Evolutionary conservation across 306 rosid species (phyloP), one percentile per base, ranked within the genome.

Genomic region (Cicer bijugum): DNA sequence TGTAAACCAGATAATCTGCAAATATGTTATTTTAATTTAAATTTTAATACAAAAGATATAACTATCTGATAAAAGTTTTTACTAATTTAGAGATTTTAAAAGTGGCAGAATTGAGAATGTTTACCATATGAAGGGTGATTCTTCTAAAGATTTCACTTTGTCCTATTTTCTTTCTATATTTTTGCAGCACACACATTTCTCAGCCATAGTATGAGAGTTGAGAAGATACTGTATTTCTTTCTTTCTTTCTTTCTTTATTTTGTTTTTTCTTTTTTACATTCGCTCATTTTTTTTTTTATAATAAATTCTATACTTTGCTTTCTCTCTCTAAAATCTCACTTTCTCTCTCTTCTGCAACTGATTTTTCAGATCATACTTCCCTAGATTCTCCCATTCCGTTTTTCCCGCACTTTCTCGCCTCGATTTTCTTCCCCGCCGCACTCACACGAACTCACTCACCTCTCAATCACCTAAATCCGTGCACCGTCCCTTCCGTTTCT

Each of bases 351-450:
- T 75, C 92, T 88, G 89, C 89, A 83, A 84, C 89, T 81, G 83
- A 81, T 72, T 70, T 57, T 81, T 46, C 88, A 83, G 93, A 93
- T 89, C 96, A 85, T 80, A 80, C 71, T 84, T 84, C 71, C 80
- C 81, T 85, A 73, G 81, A 80, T 77, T 85, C 85, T 84, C 87
- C 84, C 87, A 79, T 84, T 81, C 67, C 57, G 38, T 40, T 81
- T 75, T 75, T 77, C 83, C 82, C 81, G 87, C 89, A 86, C 87
- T 92, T 80, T 79, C 84, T 79, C 59, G 28, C 82, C 75, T 72
- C 15, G 86, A 78, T 79, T 86, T 59, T 80, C 83, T 67, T 78
- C 72, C 63, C 81, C 57, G 81, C 81, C 65, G 64, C 81, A 44
- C 82, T 38, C 10, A 28, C 59, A 76, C 58, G 81, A 86, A 82